Conservation (phyloP, 1,284 basidiomycete genomes). For the Ganoderma meredithae region DNA sequence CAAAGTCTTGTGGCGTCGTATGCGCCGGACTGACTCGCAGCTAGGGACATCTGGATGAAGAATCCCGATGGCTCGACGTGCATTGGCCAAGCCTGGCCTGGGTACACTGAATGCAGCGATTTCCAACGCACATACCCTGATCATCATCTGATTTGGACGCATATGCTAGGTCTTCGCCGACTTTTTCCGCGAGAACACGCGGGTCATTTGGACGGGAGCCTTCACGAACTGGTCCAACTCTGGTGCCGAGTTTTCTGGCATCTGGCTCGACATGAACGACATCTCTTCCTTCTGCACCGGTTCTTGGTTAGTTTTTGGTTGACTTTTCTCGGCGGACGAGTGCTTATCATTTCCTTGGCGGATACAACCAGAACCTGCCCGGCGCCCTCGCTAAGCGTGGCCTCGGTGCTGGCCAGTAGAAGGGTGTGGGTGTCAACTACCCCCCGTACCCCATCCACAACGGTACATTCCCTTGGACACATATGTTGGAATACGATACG, state of each 20-base stretch:
- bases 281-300: slow-evolving; percentile 68
- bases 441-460: slow-evolving; percentile 80
- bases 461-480: slow-evolving; percentile 45
- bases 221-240: slow-evolving; percentile 60
- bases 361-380: slow-evolving; percentile 62
- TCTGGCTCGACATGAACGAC: slow-evolving; percentile 85
- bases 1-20: too few relatives aligned
- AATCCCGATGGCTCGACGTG: slow-evolving; percentile 74
- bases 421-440: slow-evolving; percentile 55
- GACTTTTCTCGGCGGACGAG: neutral
- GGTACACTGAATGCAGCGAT: slow-evolving; percentile 49
- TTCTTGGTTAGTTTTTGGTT: slow-evolving; percentile 57
- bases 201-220: slow-evolving; percentile 41
- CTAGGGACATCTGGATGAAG: slow-evolving; percentile 66
- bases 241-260: slow-evolving; percentile 68
- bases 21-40: slow-evolving; percentile 27
- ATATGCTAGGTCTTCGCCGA: slow-evolving; percentile 59
- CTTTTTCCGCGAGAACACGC: slow-evolving; percentile 69
- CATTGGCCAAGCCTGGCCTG: slow-evolving; percentile 73
- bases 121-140: neutral
- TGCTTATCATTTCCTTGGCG: slow-evolving; percentile 40
- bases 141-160: neutral
- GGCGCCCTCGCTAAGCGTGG: slow-evolving; percentile 42
- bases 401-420: slow-evolving; percentile 55
- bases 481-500: too few relatives aligned